These are phyloP conservation scores for Neonectria neomacrospora DNA, from an alignment of 2,329 filamentous ascomycete species.

Conservation along the genomic window DNA sequence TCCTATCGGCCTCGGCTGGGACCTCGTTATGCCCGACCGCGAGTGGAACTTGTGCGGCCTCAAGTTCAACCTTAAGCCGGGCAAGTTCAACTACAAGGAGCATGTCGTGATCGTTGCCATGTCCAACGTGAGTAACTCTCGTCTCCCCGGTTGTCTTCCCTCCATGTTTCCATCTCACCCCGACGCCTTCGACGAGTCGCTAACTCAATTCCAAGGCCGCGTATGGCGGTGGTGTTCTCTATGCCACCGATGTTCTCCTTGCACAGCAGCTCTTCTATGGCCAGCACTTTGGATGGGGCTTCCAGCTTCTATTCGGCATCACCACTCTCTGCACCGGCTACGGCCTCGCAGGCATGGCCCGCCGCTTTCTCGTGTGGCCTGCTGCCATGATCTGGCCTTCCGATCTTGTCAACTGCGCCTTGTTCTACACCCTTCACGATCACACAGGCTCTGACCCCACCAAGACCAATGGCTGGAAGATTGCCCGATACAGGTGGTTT, in stretches of 20 bases:
- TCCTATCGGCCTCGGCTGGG: constrained; percentile 66
- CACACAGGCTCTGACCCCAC: constrained; percentile 59
- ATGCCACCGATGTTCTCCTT: constrained; percentile 62
- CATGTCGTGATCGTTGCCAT: constrained; percentile 71
- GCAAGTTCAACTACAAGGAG: constrained; percentile 71
- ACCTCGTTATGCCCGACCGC: constrained; percentile 64
- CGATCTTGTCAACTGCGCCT: constrained; percentile 63
- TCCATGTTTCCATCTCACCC: not conserved
- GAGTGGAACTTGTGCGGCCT: constrained; percentile 62
- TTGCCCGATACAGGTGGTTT: constrained; percentile 73
- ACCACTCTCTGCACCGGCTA: constrained; percentile 68
- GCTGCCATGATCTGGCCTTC: constrained; percentile 69
- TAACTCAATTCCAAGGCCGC: constrained; percentile 57
- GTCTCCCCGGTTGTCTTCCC: not conserved
- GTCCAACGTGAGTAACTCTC: constrained; percentile 65
- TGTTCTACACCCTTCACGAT: constrained; percentile 62
- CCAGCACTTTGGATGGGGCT: constrained; percentile 65
- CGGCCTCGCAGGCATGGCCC: constrained; percentile 64
- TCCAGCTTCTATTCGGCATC: constrained; percentile 64
- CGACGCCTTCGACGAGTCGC: constrained; percentile 27
- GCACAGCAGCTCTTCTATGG: constrained; percentile 67
- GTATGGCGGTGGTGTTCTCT: constrained; percentile 67
- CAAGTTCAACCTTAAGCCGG: constrained; percentile 66
- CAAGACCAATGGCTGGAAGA: constrained; percentile 68
- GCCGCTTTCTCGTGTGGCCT: constrained; percentile 64